phyloP scores from a whole-genome alignment of 352 stramenopile genomes.

The Globisporangium middletonii region DNA sequence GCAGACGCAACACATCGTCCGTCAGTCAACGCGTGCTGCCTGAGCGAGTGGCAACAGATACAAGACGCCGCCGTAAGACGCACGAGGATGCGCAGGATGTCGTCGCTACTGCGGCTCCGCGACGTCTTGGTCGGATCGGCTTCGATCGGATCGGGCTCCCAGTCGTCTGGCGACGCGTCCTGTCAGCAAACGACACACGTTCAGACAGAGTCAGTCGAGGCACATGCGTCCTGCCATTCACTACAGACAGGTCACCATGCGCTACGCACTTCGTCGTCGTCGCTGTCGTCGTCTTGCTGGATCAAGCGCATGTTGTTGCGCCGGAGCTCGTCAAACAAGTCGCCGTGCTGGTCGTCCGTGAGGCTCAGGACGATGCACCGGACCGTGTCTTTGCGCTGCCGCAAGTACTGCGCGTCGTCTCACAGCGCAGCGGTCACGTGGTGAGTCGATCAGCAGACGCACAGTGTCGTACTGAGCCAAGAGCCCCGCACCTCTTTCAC shows the following conservation, averaged over 20 bases:
- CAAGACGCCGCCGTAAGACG: neutral
- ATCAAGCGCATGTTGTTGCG: constrained; percentile 90
- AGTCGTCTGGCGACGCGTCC: constrained; percentile 81
- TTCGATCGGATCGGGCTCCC: constrained; percentile 88
- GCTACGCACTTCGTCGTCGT: constrained; percentile 80
- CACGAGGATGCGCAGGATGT: constrained; percentile 96
- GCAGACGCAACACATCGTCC: neutral
- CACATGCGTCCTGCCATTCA: too few species aligned
- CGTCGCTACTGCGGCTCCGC: constrained; percentile 77
- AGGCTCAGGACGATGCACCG: constrained; percentile 95
- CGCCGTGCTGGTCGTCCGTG: constrained; percentile 86
- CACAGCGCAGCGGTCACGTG: neutral
- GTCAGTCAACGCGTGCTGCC: neutral
- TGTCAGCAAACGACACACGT: constrained; percentile 7
- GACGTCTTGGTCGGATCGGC: constrained; percentile 78
- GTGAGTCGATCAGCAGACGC: neutral
- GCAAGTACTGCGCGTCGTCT: constrained; percentile 73
- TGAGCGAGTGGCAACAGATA: neutral
- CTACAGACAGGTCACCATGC: too few species aligned
- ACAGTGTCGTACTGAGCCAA: neutral
- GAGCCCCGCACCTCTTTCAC: constrained; percentile 49
- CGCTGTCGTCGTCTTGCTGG: constrained; percentile 90
- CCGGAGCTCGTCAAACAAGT: constrained; percentile 95
- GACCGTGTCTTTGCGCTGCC: constrained; percentile 93
- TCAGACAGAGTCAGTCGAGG: too few species aligned